These are phyloP conservation scores for Malus domestica DNA, from an alignment of 306 rosid species.

Conservation along the genomic window ASM211411v1 NC_041792.1:27186407-27186906, in stretches of 20 bases:
- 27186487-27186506: background rate
- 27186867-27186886: background rate
- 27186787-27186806: background rate
- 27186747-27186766: background rate
- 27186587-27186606: background rate
- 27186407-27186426: background rate
- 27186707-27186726: constrained; percentile 13
- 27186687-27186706: background rate
- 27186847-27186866: background rate
- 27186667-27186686: background rate
- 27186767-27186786: constrained; percentile 9
- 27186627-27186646: background rate
- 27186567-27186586: background rate
- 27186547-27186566: background rate
- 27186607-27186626: background rate
- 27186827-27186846: constrained; percentile 1
- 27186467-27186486: background rate
- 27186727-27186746: background rate
- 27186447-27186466: background rate
- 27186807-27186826: background rate
- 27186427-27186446: background rate
- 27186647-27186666: background rate
- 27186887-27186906: background rate
- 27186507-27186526: background rate
- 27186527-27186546: background rate